Conservation (phyloP, 805 yeast species). For the Tetrapisispora nanseiensis region DNA sequence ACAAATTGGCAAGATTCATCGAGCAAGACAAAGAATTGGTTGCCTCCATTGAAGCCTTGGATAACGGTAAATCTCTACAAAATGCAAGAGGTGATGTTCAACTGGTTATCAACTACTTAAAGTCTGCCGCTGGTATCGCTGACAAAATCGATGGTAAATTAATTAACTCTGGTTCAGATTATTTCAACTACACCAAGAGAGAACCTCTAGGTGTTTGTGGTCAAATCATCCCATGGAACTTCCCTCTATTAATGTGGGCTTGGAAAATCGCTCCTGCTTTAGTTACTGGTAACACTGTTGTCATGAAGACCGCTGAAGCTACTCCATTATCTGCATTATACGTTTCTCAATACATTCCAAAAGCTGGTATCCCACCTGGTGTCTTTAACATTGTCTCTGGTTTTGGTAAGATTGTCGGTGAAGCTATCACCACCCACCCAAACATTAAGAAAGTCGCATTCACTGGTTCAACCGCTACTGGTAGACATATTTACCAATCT, state of each 20-base stretch:
- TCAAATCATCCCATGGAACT: conserved; percentile 88
- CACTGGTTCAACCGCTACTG: conserved; percentile 82
- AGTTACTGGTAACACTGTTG: conserved; percentile 77
- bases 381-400: conserved; percentile 74
- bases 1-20: conserved; percentile 67
- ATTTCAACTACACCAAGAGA: conserved; percentile 56
- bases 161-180: conserved; percentile 51
- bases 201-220: conserved; percentile 89
- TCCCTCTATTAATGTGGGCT: conserved; percentile 79
- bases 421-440: conserved; percentile 58
- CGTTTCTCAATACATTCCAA: conserved; percentile 50
- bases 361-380: conserved; percentile 79
- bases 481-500: conserved; percentile 59
- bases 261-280: conserved; percentile 85
- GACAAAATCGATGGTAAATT: conserved; percentile 55
- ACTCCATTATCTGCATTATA: conserved; percentile 76
- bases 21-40: conserved; percentile 66
- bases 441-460: conserved; percentile 71
- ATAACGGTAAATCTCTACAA: conserved; percentile 77
- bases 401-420: conserved; percentile 68
- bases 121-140: conserved; percentile 80
- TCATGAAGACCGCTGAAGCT: conserved; percentile 79
- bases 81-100: conserved; percentile 71
- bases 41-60: conserved; percentile 77
- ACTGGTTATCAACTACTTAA: conserved; percentile 57